A percentile compares a stretch with the other conserved stretches of the same genome.
phyloP scores from a whole-genome alignment of 768 basidiomycete genomes.

The Mycena haematopus region DNA sequence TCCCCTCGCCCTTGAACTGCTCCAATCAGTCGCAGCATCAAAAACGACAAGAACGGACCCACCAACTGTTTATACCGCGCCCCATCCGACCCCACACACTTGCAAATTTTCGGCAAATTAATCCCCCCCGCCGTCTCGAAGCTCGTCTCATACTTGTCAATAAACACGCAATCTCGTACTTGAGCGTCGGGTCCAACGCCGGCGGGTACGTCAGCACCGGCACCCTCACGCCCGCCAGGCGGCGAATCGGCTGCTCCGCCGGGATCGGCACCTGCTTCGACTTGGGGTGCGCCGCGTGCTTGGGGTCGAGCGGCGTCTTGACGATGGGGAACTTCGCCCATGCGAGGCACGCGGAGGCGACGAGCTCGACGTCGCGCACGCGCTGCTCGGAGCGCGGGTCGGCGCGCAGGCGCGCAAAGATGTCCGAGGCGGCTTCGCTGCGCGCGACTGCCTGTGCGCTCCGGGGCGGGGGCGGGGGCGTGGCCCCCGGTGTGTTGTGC shows the following conservation, averaged over 20 bases:
- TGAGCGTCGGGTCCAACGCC: constrained; percentile 69
- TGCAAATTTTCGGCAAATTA: constrained; percentile 81
- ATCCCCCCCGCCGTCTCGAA: constrained; percentile 79
- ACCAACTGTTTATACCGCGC: constrained; percentile 80
- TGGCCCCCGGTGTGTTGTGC: constrained; percentile 37
- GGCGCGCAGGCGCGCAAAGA: constrained; percentile 59
- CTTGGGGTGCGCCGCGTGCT: constrained; percentile 23
- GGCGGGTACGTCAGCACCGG: constrained; percentile 83
- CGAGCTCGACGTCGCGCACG: constrained; percentile 58
- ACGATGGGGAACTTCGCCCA: constrained; percentile 74
- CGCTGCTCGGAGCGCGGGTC: constrained; percentile 47
- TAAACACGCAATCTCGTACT: constrained; percentile 77
- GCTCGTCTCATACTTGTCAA: constrained; percentile 61
- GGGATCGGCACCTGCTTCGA: constrained; percentile 51
- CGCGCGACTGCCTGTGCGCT: constrained; percentile 49
- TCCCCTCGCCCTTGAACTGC: constrained; percentile 90
- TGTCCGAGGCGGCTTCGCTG: constrained; percentile 64
- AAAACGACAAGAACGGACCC: constrained; percentile 34
- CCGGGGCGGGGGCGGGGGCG: neutral
- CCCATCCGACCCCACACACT: constrained; percentile 74
- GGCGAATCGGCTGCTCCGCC: constrained; percentile 48
- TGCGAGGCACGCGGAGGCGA: constrained; percentile 71
- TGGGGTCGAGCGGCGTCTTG: constrained; percentile 32
- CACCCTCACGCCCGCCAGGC: constrained; percentile 63
- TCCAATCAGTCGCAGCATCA: neutral